A percentile compares a stretch with the other conserved stretches of the same genome.
These are phyloP conservation scores for Casaregolazyma lundiana DNA, from an alignment of 1,139 yeast genomes.

Conservation along the genomic window DNA sequence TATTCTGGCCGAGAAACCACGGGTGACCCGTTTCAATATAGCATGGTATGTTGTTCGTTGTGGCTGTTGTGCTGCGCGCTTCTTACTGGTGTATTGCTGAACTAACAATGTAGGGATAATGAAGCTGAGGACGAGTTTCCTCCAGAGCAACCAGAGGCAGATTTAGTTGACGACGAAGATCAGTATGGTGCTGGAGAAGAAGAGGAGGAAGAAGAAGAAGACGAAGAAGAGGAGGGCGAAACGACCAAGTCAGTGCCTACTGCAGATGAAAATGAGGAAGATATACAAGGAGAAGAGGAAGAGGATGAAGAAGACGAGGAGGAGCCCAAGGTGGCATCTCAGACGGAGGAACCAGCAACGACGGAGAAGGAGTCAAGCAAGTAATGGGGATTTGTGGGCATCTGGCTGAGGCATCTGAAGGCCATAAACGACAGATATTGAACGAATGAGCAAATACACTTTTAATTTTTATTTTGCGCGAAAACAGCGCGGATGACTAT, in stretches of 20 bases:
- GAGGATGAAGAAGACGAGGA: slow-evolving; percentile 18
- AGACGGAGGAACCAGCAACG: no score
- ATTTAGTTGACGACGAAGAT: slow-evolving; percentile 41
- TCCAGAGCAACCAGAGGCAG: slow-evolving; percentile 64
- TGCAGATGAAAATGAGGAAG: slow-evolving; percentile 23
- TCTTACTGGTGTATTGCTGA: neutral
- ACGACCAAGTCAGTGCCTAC: slow-evolving; percentile 26
- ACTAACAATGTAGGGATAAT: slow-evolving; percentile 33
- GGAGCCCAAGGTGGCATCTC: slow-evolving; percentile 5
- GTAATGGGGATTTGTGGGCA: no score
- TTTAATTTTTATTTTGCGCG: no score
- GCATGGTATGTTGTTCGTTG: slow-evolving; percentile 60
- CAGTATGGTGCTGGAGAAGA: slow-evolving; percentile 38
- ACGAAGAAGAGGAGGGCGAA: slow-evolving; percentile 32
- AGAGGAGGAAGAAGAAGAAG: slow-evolving; percentile 33
- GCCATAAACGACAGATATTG: no score
- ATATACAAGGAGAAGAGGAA: slow-evolving; percentile 17
- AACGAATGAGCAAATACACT: no score
- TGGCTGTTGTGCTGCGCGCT: slow-evolving; percentile 31
- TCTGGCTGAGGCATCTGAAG: no score
- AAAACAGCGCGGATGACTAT: no score
- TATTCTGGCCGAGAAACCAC: slow-evolving; percentile 92
- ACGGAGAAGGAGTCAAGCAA: neutral
- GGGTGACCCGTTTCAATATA: slow-evolving; percentile 93
- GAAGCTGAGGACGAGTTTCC: slow-evolving; percentile 70